Conservation (phyloP, 345 rosid species). For the Arabidopsis suecica region DNA sequence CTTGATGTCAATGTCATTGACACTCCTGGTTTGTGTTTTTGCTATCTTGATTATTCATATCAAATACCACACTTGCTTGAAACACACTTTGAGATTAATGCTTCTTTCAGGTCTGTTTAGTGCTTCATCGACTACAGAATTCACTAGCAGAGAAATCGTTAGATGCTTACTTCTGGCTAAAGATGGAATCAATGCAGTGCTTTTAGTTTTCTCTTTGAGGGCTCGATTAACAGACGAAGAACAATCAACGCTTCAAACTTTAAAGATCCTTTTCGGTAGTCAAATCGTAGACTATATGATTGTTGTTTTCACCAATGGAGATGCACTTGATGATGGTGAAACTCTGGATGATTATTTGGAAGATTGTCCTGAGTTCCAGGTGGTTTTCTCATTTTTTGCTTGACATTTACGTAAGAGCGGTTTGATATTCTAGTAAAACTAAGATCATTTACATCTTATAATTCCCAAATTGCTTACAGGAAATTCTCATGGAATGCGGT, state of each 20-base stretch:
- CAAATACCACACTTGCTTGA: background rate
- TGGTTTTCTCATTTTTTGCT: background rate
- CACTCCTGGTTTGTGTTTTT: conserved; percentile 62
- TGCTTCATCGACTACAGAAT: background rate
- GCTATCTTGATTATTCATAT: background rate
- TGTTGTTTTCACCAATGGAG: conserved; percentile 16
- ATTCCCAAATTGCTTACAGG: conserved; percentile 2
- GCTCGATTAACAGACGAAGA: conserved; percentile 8
- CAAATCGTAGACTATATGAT: background rate
- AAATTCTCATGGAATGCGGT: conserved; percentile 28
- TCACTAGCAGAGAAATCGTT: background rate
- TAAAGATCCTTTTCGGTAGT: conserved; percentile 18
- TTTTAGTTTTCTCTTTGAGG: conserved; percentile 11
- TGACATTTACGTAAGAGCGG: background rate
- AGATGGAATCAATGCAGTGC: conserved; percentile 16
- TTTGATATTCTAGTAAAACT: background rate
- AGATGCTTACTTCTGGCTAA: conserved; percentile 15
- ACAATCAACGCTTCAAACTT: background rate
- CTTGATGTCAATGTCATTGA: conserved; percentile 72
- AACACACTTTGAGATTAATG: background rate
- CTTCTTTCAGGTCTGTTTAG: conserved; percentile 5
- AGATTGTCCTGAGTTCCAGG: conserved; percentile 1
- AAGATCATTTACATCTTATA: background rate
- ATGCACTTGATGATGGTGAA: background rate
- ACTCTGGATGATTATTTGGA: conserved; percentile 10